These are phyloP conservation scores for Carex littledalei DNA, from an alignment of 176 grass and related monocot species.

Conservation along the genomic window DNA sequence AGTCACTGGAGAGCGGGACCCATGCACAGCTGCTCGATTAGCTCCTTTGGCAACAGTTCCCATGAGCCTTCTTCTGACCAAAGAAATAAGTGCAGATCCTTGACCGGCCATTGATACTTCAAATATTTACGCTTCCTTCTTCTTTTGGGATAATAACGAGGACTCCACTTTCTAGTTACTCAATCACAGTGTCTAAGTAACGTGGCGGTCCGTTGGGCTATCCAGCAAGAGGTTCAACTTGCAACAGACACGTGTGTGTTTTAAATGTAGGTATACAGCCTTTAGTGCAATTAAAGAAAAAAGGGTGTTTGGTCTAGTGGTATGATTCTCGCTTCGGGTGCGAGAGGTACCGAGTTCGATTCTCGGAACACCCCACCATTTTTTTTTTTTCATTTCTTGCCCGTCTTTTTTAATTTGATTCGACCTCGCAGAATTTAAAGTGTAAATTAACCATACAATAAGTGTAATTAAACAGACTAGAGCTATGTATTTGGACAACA, in stretches of 20 bases:
- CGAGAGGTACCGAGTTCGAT: conserved; percentile 93
- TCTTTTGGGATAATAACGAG: neutral
- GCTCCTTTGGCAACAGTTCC: conserved; percentile 36
- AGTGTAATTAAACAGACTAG: neutral
- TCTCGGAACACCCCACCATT: conserved; percentile 62
- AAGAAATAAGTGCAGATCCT: neutral
- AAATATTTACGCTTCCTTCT: neutral
- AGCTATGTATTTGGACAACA: too few species aligned
- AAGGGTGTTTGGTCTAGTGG: conserved; percentile 92
- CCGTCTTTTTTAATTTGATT: neutral
- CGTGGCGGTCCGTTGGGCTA: neutral
- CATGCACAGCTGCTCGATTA: conserved; percentile 34
- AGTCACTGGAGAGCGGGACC: conserved; percentile 24
- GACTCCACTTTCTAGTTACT: neutral
- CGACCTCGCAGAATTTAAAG: too few species aligned
- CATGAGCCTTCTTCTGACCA: conserved; percentile 9
- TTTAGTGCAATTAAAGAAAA: too few species aligned
- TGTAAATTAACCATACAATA: neutral
- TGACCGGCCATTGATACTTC: neutral
- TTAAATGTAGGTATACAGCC: rapidly evolving
- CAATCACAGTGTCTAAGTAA: too few species aligned
- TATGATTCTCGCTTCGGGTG: conserved; percentile 98
- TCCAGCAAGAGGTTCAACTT: neutral
- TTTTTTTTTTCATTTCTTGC: neutral
- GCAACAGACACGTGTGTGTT: neutral